Evolutionary conservation across 345 rosid genomes (phyloP).

Genomic region (Geranium brycei): DNA sequence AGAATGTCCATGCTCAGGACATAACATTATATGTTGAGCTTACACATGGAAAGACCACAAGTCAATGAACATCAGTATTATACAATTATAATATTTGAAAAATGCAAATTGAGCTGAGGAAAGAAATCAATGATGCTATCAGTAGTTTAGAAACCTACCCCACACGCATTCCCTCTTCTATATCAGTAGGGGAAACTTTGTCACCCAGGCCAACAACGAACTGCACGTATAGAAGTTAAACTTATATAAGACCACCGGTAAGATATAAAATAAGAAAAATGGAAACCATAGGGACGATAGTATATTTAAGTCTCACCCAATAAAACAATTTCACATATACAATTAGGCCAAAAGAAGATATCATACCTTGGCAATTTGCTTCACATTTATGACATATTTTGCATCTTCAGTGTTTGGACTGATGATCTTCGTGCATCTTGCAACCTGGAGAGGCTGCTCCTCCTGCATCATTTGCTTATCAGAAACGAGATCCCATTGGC

Average conservation of each 20-base stretch:
- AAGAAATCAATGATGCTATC: too few relatives aligned
- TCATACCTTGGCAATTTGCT: slow-evolving; percentile 88
- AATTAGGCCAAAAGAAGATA: neutral
- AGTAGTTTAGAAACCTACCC: slow-evolving; percentile 42
- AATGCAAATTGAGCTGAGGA: too few relatives aligned
- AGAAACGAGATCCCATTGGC: slow-evolving; percentile 99
- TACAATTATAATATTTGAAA: too few relatives aligned
- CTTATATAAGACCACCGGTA: too few relatives aligned
- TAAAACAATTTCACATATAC: too few relatives aligned
- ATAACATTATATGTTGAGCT: too few relatives aligned
- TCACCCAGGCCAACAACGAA: slow-evolving; percentile 98
- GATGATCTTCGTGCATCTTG: slow-evolving; percentile 93
- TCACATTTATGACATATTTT: slow-evolving; percentile 87
- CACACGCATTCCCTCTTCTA: slow-evolving; percentile 98
- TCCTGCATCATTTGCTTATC: slow-evolving; percentile 99
- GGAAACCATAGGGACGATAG: neutral
- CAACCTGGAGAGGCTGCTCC: slow-evolving; percentile 89
- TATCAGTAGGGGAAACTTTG: slow-evolving; percentile 91
- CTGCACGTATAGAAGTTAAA: slow-evolving; percentile 17
- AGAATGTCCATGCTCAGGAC: too few relatives aligned
- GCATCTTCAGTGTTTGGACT: slow-evolving; percentile 94
- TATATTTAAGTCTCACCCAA: neutral
- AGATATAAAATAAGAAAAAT: too few relatives aligned
- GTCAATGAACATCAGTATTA: too few relatives aligned
- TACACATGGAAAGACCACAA: too few relatives aligned